Evolutionary conservation across 2,329 filamentous ascomycete genomes (phyloP).

Genomic region (Epichloe hybrida): DNA sequence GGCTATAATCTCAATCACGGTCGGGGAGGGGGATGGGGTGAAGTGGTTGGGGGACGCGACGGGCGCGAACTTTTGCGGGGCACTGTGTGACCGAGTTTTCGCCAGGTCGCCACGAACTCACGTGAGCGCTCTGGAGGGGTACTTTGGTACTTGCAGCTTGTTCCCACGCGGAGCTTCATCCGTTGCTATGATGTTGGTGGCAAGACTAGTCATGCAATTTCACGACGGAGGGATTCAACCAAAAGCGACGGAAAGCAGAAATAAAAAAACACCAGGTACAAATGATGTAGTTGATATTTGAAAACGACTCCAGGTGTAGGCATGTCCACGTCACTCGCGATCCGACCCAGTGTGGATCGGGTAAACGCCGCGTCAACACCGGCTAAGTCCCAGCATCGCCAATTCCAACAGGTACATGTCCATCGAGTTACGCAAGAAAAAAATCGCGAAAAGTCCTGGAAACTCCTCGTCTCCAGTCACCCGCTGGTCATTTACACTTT

Average conservation of each 20-base stretch:
- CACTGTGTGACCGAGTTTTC: slow-evolving; percentile 18
- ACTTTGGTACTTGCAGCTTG: background rate
- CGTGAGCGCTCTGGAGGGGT: slow-evolving; percentile 19
- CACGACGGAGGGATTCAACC: no score
- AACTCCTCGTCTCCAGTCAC: background rate
- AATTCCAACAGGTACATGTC: background rate
- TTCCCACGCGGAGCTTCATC: background rate
- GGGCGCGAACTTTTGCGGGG: slow-evolving; percentile 25
- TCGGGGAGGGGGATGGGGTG: slow-evolving; percentile 25
- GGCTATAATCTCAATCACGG: slow-evolving; percentile 6
- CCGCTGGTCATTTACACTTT: background rate
- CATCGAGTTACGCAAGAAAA: background rate
- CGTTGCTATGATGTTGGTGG: no score
- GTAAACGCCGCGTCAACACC: slow-evolving; percentile 17
- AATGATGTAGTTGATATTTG: no score
- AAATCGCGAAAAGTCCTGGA: background rate
- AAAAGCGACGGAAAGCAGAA: no score
- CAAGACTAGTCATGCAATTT: no score
- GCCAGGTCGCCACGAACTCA: slow-evolving; percentile 31
- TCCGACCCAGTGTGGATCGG: slow-evolving; percentile 5
- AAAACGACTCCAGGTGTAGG: no score
- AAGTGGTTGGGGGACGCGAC: slow-evolving; percentile 31
- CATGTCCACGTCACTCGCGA: no score
- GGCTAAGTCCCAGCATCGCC: slow-evolving; percentile 16
- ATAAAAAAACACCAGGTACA: no score